phyloP scores from a whole-genome alignment of 768 basidiomycete species.

The Galerina marginata region DNA sequence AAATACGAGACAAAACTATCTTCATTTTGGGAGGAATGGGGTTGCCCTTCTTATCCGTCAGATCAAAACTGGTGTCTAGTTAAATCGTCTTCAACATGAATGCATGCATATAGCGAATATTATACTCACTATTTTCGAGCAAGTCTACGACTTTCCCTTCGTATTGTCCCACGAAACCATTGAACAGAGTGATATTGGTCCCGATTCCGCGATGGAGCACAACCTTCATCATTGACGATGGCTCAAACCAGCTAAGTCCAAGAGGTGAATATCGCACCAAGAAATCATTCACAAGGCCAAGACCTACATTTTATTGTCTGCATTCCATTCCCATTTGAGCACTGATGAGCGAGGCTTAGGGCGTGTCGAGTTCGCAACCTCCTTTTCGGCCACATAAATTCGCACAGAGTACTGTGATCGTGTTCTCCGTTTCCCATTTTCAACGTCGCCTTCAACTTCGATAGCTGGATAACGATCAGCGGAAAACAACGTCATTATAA shows the following conservation, averaged over 20 bases:
- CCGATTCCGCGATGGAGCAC: not conserved
- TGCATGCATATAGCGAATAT: not conserved
- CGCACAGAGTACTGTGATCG: not conserved
- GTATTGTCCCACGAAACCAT: not conserved
- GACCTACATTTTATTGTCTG: not conserved
- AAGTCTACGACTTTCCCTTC: slow-evolving; percentile 2
- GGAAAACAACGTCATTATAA: not conserved
- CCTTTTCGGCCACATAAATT: not conserved
- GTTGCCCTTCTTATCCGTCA: not conserved
- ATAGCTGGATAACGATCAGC: not conserved
- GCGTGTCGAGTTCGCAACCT: not conserved
- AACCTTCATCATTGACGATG: slow-evolving; percentile 1
- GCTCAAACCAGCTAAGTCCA: not conserved
- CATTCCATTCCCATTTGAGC: slow-evolving; percentile 2
- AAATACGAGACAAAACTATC: not conserved
- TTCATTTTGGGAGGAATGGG: not conserved
- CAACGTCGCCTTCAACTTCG: not conserved
- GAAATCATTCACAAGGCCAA: not conserved
- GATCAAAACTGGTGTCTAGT: not conserved
- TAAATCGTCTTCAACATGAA: not conserved
- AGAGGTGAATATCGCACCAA: not conserved
- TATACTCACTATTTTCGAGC: not conserved
- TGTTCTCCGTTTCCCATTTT: no score
- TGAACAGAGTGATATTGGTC: not conserved
- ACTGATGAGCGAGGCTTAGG: not conserved